Percentiles rank a stretch among this genome's conserved stretches.
Evolutionary conservation across 2,329 filamentous ascomycete genomes (phyloP).

Genomic region (Diaporthe ilicicola): DNA sequence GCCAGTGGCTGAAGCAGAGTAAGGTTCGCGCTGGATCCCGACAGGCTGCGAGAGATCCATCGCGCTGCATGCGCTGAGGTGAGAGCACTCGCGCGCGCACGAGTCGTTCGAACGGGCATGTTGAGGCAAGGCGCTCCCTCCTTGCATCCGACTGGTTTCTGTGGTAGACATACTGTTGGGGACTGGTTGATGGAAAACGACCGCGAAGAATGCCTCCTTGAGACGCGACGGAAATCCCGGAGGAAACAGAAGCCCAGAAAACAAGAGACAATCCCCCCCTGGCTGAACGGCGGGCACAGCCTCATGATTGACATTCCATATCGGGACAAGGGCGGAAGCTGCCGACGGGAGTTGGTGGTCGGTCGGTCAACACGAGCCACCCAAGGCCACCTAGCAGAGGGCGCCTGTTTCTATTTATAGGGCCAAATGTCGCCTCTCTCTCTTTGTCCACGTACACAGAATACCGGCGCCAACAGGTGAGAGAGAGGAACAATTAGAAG

Average conservation of each 20-base stretch:
- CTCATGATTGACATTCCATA: conserved; percentile 8
- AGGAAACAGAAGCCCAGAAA: conserved; percentile 8
- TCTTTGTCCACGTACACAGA: background rate
- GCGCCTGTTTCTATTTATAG: conserved; percentile 19
- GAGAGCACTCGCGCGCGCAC: background rate
- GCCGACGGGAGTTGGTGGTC: background rate
- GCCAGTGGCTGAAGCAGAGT: conserved; percentile 4
- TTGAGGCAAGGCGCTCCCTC: background rate
- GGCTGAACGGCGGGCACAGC: conserved; percentile 15
- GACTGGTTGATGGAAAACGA: background rate
- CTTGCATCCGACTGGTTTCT: background rate
- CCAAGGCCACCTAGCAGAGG: background rate
- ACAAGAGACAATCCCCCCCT: conserved; percentile 7
- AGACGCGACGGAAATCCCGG: conserved; percentile 2
- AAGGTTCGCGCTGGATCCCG: conserved; percentile 14
- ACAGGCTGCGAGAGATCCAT: conserved; percentile 6
- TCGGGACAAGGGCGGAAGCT: conserved; percentile 18
- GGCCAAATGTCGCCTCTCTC: conserved; percentile 10
- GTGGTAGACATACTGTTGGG: background rate
- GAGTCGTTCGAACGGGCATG: conserved; percentile 1
- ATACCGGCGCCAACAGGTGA: background rate
- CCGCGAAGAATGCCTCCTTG: background rate
- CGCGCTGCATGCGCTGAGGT: conserved; percentile 18
- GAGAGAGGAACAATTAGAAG: background rate
- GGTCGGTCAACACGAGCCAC: conserved; percentile 10